Percentiles rank a stretch among this genome's conserved stretches.
These are phyloP conservation scores for Mycena floridula DNA, from an alignment of 768 basidiomycete genomes.

Conservation along the genomic window DNA sequence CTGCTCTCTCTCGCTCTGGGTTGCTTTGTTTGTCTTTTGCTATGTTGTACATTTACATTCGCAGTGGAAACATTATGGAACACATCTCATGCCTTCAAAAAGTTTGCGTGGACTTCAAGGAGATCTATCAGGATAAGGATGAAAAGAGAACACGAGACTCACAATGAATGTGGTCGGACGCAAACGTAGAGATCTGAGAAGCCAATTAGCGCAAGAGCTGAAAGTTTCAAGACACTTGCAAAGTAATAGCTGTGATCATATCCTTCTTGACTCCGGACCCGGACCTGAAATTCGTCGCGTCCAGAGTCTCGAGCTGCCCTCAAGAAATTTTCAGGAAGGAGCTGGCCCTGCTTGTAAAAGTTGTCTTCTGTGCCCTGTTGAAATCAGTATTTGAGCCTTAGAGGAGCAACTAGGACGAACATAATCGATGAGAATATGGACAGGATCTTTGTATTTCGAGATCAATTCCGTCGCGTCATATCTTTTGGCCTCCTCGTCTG, in stretches of 20 bases:
- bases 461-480: slow-evolving; percentile 91
- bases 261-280: slow-evolving; percentile 72
- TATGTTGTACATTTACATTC: neutral
- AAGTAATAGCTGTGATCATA: slow-evolving; percentile 93
- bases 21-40: neutral
- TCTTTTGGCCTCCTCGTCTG: slow-evolving; percentile 62
- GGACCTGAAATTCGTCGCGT: slow-evolving; percentile 67
- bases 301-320: slow-evolving; percentile 71
- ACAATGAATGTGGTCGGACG: slow-evolving; percentile 87
- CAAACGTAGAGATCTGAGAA: slow-evolving; percentile 80
- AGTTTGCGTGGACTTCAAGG: slow-evolving; percentile 91
- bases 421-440: slow-evolving; percentile 85
- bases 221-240: slow-evolving; percentile 26
- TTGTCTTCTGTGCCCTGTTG: slow-evolving; percentile 71
- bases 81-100: slow-evolving; percentile 61
- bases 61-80: neutral
- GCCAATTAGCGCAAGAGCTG: neutral
- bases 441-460: slow-evolving; percentile 47
- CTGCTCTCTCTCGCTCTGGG: slow-evolving; percentile 7
- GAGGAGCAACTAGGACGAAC: slow-evolving; percentile 32
- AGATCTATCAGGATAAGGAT: slow-evolving; percentile 6
- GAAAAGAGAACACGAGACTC: slow-evolving; percentile 20
- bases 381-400: slow-evolving; percentile 1
- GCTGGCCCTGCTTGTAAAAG: slow-evolving; percentile 81
- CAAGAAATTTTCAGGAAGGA: slow-evolving; percentile 86